Conservation (phyloP, 1,284 basidiomycete species). For the Trichosporon sp. region DNA sequence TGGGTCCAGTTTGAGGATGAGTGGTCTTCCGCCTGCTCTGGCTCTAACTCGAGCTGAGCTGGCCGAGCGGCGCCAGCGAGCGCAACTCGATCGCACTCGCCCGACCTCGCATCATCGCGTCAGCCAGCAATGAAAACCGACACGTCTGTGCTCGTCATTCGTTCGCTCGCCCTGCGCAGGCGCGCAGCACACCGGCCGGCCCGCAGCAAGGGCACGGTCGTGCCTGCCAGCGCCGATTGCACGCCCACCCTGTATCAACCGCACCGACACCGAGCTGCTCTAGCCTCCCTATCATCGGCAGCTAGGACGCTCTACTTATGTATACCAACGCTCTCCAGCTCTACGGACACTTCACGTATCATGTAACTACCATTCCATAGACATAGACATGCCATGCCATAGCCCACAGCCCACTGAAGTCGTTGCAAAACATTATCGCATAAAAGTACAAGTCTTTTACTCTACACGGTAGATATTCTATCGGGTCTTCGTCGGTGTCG, state of each 20-base stretch:
- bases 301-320: background rate
- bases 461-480: background rate
- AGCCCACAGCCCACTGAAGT: background rate
- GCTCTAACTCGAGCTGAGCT: slow-evolving; percentile 1
- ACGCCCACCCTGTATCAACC: background rate
- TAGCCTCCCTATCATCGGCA: background rate
- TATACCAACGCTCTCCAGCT: no score
- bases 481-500: background rate
- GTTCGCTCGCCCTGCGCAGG: background rate
- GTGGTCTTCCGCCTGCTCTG: background rate
- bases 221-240: background rate
- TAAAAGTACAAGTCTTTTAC: slow-evolving; percentile 12
- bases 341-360: background rate
- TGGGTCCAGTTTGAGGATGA: slow-evolving; percentile 13
- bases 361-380: slow-evolving; percentile 3
- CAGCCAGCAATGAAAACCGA: background rate
- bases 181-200: background rate
- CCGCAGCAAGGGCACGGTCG: background rate
- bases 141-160: background rate
- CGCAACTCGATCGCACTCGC: no score
- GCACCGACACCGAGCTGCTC: background rate
- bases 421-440: background rate
- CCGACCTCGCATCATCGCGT: background rate
- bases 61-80: background rate
- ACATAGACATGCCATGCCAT: slow-evolving; percentile 7